Conservation (phyloP, 371 early-diverging fungal genomes). For the Rhizopus stolonifer region DNA sequence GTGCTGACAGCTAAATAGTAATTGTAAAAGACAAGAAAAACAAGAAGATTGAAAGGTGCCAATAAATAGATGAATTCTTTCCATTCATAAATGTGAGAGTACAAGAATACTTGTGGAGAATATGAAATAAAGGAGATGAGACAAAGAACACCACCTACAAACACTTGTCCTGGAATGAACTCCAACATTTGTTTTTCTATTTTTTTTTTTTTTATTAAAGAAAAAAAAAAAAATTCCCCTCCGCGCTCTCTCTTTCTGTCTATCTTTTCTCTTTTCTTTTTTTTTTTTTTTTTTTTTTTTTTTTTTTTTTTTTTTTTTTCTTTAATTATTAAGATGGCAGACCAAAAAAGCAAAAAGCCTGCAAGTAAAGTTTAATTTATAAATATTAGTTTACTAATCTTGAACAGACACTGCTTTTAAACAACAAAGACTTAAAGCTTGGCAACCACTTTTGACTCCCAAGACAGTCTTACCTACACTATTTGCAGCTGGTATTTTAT, state of each 20-base stretch:
- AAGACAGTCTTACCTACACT: constrained; percentile 87
- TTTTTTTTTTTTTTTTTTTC: constrained; percentile 7
- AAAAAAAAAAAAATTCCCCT: constrained; percentile 1
- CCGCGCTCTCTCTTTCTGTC: neutral
- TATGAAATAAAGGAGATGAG: constrained; percentile 44
- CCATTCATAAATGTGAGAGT: constrained; percentile 34
- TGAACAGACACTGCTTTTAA: constrained; percentile 87
- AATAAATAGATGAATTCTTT: constrained; percentile 25
- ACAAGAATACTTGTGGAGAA: constrained; percentile 41
- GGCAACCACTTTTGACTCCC: constrained; percentile 92
- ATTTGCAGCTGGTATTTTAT: constrained; percentile 78
- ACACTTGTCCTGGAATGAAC: constrained; percentile 42
- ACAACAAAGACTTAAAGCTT: constrained; percentile 90
- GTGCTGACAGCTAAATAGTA: constrained; percentile 79
- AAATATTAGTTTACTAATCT: neutral
- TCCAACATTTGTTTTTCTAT: constrained; percentile 48
- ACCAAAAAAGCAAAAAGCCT: constrained; percentile 46
- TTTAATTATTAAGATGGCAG: constrained; percentile 27
- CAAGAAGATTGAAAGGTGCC: constrained; percentile 64
- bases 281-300: constrained; percentile 5
- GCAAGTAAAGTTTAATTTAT: constrained; percentile 31
- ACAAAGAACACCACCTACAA: constrained; percentile 38
- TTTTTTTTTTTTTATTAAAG: too few species aligned
- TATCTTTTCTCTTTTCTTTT: neutral
- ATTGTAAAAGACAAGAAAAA: constrained; percentile 72